Conservation (phyloP, 2,329 filamentous ascomycete genomes). For the Talaromyces sp. region DNA sequence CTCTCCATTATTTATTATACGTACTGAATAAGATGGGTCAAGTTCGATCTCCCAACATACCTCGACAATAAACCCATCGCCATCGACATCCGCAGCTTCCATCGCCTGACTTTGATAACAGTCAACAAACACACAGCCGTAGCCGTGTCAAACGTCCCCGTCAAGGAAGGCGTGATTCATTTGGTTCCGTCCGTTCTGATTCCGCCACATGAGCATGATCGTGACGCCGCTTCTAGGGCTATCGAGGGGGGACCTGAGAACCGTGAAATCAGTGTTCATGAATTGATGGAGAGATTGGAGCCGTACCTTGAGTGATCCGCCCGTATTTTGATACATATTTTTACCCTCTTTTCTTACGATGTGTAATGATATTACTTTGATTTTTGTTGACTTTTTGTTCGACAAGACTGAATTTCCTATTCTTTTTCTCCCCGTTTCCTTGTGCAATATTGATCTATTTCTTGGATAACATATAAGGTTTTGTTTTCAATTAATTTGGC, state of each 20-base stretch:
- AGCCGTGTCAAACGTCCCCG: constrained; percentile 62
- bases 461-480: neutral
- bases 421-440: too few relatives aligned
- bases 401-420: too few relatives aligned
- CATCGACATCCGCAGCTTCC: constrained; percentile 64
- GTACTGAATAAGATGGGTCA: neutral
- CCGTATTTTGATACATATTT: neutral
- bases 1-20: neutral
- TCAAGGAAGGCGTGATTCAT: constrained; percentile 75
- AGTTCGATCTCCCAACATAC: constrained; percentile 63
- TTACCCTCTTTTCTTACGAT: neutral
- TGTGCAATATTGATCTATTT: neutral
- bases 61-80: constrained; percentile 61
- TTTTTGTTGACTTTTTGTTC: too few relatives aligned
- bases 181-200: constrained; percentile 66
- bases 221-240: too few relatives aligned
- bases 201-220: constrained; percentile 49
- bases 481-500: neutral
- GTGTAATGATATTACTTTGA: too few relatives aligned
- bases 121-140: constrained; percentile 68
- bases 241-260: neutral
- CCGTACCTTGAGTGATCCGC: constrained; percentile 10
- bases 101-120: constrained; percentile 63
- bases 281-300: constrained; percentile 16
- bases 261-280: constrained; percentile 15